Evolutionary conservation across 345 rosid species (phyloP).

Genomic region (Eucalyptus paniculata): DNA sequence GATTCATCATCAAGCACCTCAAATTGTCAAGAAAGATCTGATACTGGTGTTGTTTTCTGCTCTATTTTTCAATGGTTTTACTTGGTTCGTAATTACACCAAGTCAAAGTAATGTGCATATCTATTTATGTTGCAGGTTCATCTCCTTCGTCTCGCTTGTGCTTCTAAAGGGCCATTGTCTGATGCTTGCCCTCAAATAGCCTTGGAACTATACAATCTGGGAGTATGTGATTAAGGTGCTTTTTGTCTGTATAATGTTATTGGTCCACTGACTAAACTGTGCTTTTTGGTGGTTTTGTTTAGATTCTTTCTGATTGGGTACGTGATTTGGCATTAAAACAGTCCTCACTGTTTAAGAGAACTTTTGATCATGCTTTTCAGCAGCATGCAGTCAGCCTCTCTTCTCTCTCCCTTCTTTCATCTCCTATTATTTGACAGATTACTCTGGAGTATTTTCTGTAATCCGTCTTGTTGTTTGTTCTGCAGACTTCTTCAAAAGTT

Average conservation of each 20-base stretch:
- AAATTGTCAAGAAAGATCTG: slow-evolving; percentile 52
- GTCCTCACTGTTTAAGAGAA: slow-evolving; percentile 44
- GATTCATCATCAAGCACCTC: slow-evolving; percentile 27
- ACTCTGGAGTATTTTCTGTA: neutral
- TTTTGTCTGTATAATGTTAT: neutral
- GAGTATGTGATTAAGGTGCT: slow-evolving; percentile 33
- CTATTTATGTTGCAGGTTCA: slow-evolving; percentile 37
- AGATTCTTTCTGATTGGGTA: slow-evolving; percentile 65
- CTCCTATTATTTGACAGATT: neutral
- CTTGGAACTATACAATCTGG: slow-evolving; percentile 62
- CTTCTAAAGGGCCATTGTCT: slow-evolving; percentile 53
- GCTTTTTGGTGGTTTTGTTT: slow-evolving; percentile 10
- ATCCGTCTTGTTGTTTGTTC: neutral
- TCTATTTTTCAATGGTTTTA: neutral
- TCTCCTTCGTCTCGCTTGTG: slow-evolving; percentile 76
- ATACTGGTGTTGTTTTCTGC: slow-evolving; percentile 32
- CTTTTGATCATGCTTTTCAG: slow-evolving; percentile 64
- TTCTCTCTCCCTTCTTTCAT: neutral
- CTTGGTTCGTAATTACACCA: neutral
- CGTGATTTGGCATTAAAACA: slow-evolving; percentile 65
- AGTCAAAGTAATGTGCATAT: neutral
- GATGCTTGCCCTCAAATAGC: slow-evolving; percentile 66
- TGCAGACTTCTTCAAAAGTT: slow-evolving; percentile 56
- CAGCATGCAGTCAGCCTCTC: slow-evolving; percentile 42
- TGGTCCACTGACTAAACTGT: neutral